These are phyloP conservation scores for Boletus semigastroideus DNA, from an alignment of 1,284 basidiomycete genomes.

Conservation along the genomic window DNA sequence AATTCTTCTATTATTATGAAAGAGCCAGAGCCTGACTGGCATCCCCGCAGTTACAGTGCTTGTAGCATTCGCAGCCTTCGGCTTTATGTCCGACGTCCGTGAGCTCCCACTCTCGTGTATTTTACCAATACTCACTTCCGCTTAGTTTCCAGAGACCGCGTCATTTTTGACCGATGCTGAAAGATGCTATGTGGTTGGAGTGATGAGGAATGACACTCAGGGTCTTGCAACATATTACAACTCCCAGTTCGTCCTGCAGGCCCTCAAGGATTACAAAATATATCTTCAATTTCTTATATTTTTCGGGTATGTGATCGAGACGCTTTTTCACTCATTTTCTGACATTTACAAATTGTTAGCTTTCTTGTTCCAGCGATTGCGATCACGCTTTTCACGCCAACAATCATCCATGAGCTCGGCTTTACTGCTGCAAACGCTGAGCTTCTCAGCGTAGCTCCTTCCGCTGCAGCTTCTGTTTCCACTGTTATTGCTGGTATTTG, in stretches of 20 bases:
- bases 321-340: neutral
- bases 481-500: slow-evolving; percentile 39
- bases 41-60: slow-evolving; percentile 36
- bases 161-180: slow-evolving; percentile 41
- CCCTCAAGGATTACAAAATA: slow-evolving; percentile 41
- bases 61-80: slow-evolving; percentile 36
- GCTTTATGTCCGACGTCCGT: slow-evolving; percentile 43
- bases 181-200: slow-evolving; percentile 30
- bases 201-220: slow-evolving; percentile 39
- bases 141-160: slow-evolving; percentile 45
- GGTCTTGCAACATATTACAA: slow-evolving; percentile 34
- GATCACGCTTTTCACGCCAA: slow-evolving; percentile 55
- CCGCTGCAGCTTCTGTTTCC: slow-evolving; percentile 38
- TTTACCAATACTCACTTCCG: neutral
- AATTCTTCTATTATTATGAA: neutral
- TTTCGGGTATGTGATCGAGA: slow-evolving; percentile 35
- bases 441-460: slow-evolving; percentile 53
- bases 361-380: slow-evolving; percentile 51
- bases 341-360: slow-evolving; percentile 21
- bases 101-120: neutral
- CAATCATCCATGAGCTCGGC: slow-evolving; percentile 51
- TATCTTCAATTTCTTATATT: slow-evolving; percentile 44
- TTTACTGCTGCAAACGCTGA: slow-evolving; percentile 55
- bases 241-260: slow-evolving; percentile 39
- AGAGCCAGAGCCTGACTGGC: neutral